These are phyloP conservation scores for Allium fistulosum DNA, from an alignment of 106 monocot genomes.

Conservation along the genomic window DNA sequence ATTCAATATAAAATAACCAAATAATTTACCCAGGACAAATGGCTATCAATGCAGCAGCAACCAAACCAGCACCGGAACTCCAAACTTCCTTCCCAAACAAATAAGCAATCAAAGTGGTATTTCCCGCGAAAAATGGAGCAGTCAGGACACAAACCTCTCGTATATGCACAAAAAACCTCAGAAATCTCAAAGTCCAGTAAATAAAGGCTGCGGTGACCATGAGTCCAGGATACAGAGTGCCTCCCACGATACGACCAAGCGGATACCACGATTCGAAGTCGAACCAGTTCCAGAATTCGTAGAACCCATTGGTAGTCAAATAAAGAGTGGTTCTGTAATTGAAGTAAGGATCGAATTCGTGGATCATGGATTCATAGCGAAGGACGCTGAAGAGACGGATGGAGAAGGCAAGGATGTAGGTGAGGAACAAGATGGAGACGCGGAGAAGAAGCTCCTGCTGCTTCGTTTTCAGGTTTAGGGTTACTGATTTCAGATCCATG, in stretches of 20 bases:
- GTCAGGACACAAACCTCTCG: slow-evolving; percentile 82
- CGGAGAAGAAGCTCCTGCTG: slow-evolving; percentile 82
- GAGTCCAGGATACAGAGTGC: slow-evolving; percentile 69
- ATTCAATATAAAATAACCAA: too few species aligned
- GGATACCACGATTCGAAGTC: slow-evolving; percentile 81
- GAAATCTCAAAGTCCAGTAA: slow-evolving; percentile 35
- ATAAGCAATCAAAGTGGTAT: slow-evolving; percentile 70
- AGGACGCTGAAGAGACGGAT: slow-evolving; percentile 73
- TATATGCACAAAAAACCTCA: slow-evolving; percentile 62
- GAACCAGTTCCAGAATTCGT: slow-evolving; percentile 89
- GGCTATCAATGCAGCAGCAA: slow-evolving; percentile 64
- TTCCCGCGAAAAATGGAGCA: slow-evolving; percentile 73
- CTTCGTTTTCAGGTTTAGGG: slow-evolving; percentile 55
- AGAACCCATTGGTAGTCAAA: slow-evolving; percentile 47
- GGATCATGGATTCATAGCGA: slow-evolving; percentile 81
- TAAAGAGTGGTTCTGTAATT: slow-evolving; percentile 80
- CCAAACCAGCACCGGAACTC: slow-evolving; percentile 63
- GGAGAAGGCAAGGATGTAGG: slow-evolving; percentile 69
- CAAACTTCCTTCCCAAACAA: slow-evolving; percentile 71
- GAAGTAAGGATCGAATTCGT: slow-evolving; percentile 89
- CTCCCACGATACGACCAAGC: slow-evolving; percentile 71
- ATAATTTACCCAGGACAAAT: slow-evolving; percentile 36
- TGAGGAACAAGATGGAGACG: slow-evolving; percentile 48
- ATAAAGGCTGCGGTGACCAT: slow-evolving; percentile 69
- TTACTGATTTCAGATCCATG: too few species aligned